Conservation (phyloP, 306 rosid genomes). For the Rubus idaeus region DNA sequence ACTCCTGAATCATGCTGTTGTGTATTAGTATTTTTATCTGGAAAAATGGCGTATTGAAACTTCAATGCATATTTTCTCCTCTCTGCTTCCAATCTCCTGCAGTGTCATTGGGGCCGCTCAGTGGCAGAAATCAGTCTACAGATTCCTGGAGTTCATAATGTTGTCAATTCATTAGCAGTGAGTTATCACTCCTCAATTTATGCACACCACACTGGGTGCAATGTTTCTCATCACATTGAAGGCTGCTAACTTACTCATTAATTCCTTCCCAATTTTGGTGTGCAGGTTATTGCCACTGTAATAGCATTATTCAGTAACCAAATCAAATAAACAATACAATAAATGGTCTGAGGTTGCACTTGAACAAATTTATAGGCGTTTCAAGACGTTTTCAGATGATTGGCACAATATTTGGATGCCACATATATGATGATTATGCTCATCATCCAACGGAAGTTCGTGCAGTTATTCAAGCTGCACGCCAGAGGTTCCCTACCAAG, state of each 20-base stretch:
- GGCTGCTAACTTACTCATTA: not conserved
- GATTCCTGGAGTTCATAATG: conserved; percentile 36
- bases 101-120: conserved; percentile 26
- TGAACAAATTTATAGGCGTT: conserved; percentile 31
- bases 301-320: conserved; percentile 8
- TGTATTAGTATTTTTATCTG: not conserved
- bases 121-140: conserved; percentile 32
- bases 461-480: conserved; percentile 41
- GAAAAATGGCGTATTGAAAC: not conserved
- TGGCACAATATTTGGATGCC: conserved; percentile 28
- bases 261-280: not conserved
- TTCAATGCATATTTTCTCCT: not conserved
- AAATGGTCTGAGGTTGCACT: conserved; percentile 21
- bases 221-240: not conserved
- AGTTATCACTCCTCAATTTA: not conserved
- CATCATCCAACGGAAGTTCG: conserved; percentile 41
- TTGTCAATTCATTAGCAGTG: conserved; percentile 38
- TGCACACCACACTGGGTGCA: not conserved
- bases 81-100: not conserved
- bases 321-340: conserved; percentile 13
- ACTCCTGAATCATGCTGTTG: not conserved
- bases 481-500: conserved; percentile 26
- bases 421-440: conserved; percentile 32
- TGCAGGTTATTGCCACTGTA: conserved; percentile 27
- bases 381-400: conserved; percentile 38